phyloP scores from a whole-genome alignment of 495 filamentous ascomycete species.

The Aspergillus panamensis region DNA sequence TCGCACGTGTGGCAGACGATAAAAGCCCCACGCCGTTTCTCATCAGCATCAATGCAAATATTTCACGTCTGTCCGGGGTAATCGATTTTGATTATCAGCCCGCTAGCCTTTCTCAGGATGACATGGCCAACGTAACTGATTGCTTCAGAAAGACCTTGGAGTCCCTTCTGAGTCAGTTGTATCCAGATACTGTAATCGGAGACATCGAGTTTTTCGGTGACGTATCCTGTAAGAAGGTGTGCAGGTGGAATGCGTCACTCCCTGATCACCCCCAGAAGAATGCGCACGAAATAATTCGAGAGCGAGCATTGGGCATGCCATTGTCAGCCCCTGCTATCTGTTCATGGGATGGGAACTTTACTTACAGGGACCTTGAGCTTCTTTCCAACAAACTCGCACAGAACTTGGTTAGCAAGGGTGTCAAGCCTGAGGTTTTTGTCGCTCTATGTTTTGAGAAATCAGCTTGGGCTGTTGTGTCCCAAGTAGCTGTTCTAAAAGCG shows the following conservation, averaged over 20 bases:
- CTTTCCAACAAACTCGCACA: conserved; percentile 22
- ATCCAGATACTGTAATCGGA: conserved; percentile 25
- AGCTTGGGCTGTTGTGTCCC: conserved; percentile 49
- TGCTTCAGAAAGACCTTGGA: conserved; percentile 38
- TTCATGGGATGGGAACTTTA: conserved; percentile 50
- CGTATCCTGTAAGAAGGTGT: conserved; percentile 10
- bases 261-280: conserved; percentile 10
- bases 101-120: conserved; percentile 32
- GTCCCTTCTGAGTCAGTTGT: conserved; percentile 33
- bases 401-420: conserved; percentile 24
- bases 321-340: conserved; percentile 34
- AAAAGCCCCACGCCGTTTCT: conserved; percentile 52
- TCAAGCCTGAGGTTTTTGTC: conserved; percentile 44
- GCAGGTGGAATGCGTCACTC: conserved; percentile 15
- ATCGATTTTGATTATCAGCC: conserved; percentile 42
- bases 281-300: conserved; percentile 12
- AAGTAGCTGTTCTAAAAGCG: conserved; percentile 55
- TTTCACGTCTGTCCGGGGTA: conserved; percentile 33
- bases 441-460: conserved; percentile 58
- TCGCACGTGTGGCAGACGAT: too few relatives aligned
- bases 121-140: conserved; percentile 39
- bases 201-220: conserved; percentile 20
- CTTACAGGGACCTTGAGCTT: conserved; percentile 42
- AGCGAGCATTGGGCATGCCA: background rate
- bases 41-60: conserved; percentile 55